These are phyloP conservation scores for Bolboschoenoplectus hybrid DNA, from an alignment of 202 grass and related monocot species.

Conservation along the genomic window DNA sequence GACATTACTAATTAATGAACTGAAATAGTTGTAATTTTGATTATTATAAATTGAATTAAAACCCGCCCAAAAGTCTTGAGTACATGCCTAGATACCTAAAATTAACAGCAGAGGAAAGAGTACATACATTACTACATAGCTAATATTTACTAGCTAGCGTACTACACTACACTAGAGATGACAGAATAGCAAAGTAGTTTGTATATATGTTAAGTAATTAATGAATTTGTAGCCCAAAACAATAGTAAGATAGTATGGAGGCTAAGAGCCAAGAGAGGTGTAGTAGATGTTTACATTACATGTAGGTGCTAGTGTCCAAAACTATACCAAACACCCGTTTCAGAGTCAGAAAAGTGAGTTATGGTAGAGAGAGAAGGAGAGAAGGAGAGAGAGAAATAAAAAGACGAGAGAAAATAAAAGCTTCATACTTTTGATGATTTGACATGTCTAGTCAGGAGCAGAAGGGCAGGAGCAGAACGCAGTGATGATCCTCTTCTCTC, in stretches of 20 bases:
- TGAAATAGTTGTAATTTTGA: neutral
- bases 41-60: neutral
- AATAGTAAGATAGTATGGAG: neutral
- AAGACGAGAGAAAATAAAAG: constrained; percentile 52
- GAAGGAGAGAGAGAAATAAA: constrained; percentile 34
- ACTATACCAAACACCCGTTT: constrained; percentile 40
- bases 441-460: constrained; percentile 44
- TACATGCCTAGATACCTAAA: constrained; percentile 26
- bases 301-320: constrained; percentile 40
- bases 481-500: constrained; percentile 40
- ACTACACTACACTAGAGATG: neutral
- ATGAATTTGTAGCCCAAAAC: constrained; percentile 29
- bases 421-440: constrained; percentile 44
- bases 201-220: neutral
- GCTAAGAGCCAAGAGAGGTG: neutral
- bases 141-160: constrained; percentile 10
- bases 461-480: constrained; percentile 38
- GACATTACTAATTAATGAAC: too few relatives aligned
- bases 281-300: neutral
- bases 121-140: constrained; percentile 6
- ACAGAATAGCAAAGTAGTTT: neutral
- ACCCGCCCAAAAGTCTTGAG: neutral
- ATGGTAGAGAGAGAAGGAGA: constrained; percentile 38
- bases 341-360: constrained; percentile 42
- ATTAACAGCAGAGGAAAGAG: neutral